Conservation (phyloP, 495 filamentous ascomycete genomes). For the Cercophora scortea region DNA sequence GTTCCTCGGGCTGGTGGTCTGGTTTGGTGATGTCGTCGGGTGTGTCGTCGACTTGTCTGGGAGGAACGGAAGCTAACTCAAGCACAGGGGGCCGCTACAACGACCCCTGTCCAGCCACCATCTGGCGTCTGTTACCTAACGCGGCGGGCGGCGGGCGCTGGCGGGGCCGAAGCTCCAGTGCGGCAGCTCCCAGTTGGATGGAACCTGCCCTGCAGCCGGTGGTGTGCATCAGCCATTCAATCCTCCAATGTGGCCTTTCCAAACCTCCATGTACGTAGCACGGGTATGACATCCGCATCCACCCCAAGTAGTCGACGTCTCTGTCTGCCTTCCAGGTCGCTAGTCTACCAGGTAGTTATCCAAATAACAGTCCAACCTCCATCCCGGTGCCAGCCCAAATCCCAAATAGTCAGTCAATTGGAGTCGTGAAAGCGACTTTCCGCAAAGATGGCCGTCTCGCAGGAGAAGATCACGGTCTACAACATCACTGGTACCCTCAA, state of each 20-base stretch:
- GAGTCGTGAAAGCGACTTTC: neutral
- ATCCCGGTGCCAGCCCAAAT: neutral
- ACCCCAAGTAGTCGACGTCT: neutral
- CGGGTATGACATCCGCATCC: too few species aligned
- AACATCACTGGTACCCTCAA: slow-evolving; percentile 51
- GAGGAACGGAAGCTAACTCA: neutral
- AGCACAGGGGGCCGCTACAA: neutral
- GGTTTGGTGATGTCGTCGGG: too few species aligned
- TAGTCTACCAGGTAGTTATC: neutral
- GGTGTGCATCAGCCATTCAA: neutral
- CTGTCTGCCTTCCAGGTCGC: neutral
- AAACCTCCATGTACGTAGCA: neutral
- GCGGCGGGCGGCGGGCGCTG: too few species aligned
- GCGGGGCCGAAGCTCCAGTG: neutral
- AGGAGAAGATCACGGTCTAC: slow-evolving; percentile 58
- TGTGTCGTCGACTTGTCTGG: too few species aligned
- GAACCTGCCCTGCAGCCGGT: too few species aligned
- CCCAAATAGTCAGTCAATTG: neutral
- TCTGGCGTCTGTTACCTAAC: too few species aligned
- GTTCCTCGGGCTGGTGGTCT: too few species aligned
- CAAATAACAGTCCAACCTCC: neutral
- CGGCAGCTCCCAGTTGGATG: neutral
- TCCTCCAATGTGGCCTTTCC: slow-evolving; percentile 17
- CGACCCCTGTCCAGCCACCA: slow-evolving; percentile 4
- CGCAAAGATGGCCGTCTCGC: slow-evolving; percentile 30